These are phyloP conservation scores for Saccharomycopsis selenospora DNA, from an alignment of 805 yeast species.

Conservation along the genomic window DNA sequence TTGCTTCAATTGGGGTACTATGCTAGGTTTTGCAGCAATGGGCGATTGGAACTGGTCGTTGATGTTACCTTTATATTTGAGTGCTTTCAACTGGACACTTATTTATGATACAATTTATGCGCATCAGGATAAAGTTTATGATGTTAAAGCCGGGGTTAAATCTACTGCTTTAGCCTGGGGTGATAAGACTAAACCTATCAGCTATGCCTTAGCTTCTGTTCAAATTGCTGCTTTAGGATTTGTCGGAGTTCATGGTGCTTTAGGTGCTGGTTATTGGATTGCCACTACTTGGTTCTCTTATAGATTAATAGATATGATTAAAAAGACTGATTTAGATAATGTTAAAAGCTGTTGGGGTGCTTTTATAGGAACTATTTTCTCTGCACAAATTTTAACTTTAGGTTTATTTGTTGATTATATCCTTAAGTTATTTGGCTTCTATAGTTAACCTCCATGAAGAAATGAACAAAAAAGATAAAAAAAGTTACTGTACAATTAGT, in stretches of 20 bases:
- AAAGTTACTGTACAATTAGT: no score
- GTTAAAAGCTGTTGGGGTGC: constrained; percentile 79
- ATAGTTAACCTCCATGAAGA: no score
- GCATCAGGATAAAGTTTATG: constrained; percentile 91
- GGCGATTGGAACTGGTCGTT: constrained; percentile 72
- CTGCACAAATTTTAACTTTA: constrained; percentile 61
- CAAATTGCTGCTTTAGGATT: constrained; percentile 58
- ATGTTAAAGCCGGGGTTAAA: constrained; percentile 83
- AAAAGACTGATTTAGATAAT: constrained; percentile 65
- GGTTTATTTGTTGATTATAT: constrained; percentile 65
- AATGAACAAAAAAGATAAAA: no score
- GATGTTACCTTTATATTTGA: constrained; percentile 68
- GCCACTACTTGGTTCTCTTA: constrained; percentile 63
- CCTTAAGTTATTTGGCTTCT: constrained; percentile 39
- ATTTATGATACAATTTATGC: constrained; percentile 95
- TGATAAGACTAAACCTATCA: constrained; percentile 59
- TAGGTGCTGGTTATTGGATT: constrained; percentile 74
- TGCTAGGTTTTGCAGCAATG: constrained; percentile 94
- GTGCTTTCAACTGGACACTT: constrained; percentile 90
- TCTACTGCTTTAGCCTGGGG: constrained; percentile 98
- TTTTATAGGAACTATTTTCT: constrained; percentile 68
- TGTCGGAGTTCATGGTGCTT: constrained; percentile 61
- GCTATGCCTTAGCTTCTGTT: constrained; percentile 53
- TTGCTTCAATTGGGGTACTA: constrained; percentile 91
- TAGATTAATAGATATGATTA: constrained; percentile 62